Percentiles rank a stretch among this genome's conserved stretches.
Evolutionary conservation across 2,329 filamentous ascomycete species (phyloP).

Genomic region (Colletotrichum horii): DNA sequence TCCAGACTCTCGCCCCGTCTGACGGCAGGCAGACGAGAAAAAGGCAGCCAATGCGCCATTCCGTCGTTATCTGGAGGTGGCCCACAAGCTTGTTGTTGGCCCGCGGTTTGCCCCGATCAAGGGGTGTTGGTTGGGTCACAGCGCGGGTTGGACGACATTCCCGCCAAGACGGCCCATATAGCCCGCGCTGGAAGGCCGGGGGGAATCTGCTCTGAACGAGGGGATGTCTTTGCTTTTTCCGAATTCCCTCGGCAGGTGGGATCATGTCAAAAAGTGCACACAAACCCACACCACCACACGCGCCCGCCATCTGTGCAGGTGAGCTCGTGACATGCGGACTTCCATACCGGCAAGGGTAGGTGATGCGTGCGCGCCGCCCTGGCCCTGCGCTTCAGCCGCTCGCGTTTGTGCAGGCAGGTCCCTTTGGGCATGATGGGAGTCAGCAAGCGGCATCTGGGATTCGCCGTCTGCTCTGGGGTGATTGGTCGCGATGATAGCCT

Average conservation of each 20-base stretch:
- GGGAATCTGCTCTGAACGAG: background rate
- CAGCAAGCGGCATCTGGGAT: background rate
- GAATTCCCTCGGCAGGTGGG: background rate
- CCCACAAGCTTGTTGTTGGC: background rate
- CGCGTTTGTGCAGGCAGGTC: background rate
- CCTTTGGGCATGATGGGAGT: background rate
- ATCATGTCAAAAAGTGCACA: background rate
- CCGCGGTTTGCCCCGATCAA: background rate
- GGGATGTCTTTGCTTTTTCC: background rate
- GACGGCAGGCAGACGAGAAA: background rate
- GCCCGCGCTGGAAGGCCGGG: background rate
- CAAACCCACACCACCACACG: background rate
- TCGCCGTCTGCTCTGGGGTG: background rate
- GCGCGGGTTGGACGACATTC: background rate
- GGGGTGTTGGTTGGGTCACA: background rate
- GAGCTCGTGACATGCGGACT: background rate
- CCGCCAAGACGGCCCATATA: background rate
- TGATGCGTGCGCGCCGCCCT: background rate
- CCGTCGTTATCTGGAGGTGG: background rate
- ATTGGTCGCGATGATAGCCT: background rate
- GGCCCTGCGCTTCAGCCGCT: background rate
- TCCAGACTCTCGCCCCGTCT: background rate
- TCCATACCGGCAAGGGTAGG: background rate
- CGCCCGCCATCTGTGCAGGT: background rate
- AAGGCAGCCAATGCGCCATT: background rate